These are phyloP conservation scores for Pichia sp. DNA, from an alignment of 1,139 yeast genomes.

Conservation along the genomic window DNA sequence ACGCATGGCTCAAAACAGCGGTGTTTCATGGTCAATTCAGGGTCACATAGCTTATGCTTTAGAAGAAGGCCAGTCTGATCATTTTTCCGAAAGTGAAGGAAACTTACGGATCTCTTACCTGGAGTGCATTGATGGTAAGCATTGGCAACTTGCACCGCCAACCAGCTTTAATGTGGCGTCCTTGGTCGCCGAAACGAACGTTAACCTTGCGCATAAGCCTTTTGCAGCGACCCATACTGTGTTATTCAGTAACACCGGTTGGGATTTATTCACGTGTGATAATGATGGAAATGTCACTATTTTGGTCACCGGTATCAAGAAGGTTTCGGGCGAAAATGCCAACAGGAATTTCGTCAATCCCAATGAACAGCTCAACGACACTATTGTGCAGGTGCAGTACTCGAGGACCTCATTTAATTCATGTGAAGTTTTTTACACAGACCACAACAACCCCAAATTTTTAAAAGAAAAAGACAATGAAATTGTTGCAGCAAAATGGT, in stretches of 20 bases:
- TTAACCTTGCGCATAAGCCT: not conserved
- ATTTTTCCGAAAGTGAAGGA: conserved; percentile 3
- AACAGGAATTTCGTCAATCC: no score
- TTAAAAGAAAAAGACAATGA: conserved; percentile 22
- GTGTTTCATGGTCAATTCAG: conserved; percentile 64
- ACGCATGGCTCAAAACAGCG: conserved; percentile 15
- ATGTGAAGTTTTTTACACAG: conserved; percentile 26
- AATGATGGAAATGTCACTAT: conserved; percentile 42
- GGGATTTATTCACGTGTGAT: conserved; percentile 47
- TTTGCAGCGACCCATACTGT: conserved; percentile 20
- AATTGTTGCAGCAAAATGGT: conserved; percentile 57
- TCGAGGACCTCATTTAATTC: conserved; percentile 29
- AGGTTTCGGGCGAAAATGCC: conserved; percentile 4
- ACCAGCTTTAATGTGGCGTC: conserved; percentile 19
- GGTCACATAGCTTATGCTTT: conserved; percentile 63
- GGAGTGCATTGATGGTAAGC: conserved; percentile 53
- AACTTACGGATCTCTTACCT: conserved; percentile 48
- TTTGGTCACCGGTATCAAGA: conserved; percentile 27
- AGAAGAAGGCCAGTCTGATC: conserved; percentile 8
- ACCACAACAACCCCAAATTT: conserved; percentile 10
- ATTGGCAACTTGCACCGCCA: conserved; percentile 59
- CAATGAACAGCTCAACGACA: conserved; percentile 21
- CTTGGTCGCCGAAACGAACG: conserved; percentile 1
- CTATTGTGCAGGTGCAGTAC: conserved; percentile 19
- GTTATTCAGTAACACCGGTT: conserved; percentile 43